These are phyloP conservation scores for Metarhizium anisopliae DNA, from an alignment of 2,329 filamentous ascomycete species.

Conservation along the genomic window DNA sequence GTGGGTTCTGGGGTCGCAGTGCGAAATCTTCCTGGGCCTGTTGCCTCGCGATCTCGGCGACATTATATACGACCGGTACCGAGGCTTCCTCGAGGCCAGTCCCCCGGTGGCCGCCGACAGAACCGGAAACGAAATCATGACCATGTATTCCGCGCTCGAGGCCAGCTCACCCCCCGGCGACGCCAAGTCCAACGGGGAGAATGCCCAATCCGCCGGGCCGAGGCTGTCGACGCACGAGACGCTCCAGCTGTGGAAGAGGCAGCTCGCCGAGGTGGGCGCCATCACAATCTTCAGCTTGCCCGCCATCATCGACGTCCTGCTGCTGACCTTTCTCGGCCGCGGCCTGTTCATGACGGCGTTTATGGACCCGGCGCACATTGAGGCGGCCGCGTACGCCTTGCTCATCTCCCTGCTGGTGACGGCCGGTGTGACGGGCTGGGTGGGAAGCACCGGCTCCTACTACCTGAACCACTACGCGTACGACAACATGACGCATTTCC, in stretches of 20 bases:
- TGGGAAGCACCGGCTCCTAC: conserved; percentile 53
- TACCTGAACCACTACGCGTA: conserved; percentile 38
- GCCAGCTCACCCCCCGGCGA: not conserved
- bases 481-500: conserved; percentile 32
- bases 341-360: conserved; percentile 51
- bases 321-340: conserved; percentile 49
- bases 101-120: conserved; percentile 16
- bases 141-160: conserved; percentile 23
- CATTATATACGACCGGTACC: conserved; percentile 25
- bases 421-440: conserved; percentile 54
- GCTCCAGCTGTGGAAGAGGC: conserved; percentile 14
- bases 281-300: conserved; percentile 54
- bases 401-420: conserved; percentile 51
- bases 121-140: conserved; percentile 22
- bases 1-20: conserved; percentile 54
- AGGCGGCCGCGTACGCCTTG: conserved; percentile 45
- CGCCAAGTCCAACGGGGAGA: not conserved
- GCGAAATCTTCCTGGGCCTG: conserved; percentile 53
- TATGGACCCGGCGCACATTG: conserved; percentile 42
- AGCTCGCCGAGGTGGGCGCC: conserved; percentile 40
- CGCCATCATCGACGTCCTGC: conserved; percentile 50
- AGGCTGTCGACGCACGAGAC: conserved; percentile 1
- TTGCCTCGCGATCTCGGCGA: conserved; percentile 37
- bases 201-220: not conserved
- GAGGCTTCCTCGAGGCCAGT: conserved; percentile 15